Base-by-base conservation (phyloP, 1,284 basidiomycete genomes). In the Naganishia cerealis region DNA sequence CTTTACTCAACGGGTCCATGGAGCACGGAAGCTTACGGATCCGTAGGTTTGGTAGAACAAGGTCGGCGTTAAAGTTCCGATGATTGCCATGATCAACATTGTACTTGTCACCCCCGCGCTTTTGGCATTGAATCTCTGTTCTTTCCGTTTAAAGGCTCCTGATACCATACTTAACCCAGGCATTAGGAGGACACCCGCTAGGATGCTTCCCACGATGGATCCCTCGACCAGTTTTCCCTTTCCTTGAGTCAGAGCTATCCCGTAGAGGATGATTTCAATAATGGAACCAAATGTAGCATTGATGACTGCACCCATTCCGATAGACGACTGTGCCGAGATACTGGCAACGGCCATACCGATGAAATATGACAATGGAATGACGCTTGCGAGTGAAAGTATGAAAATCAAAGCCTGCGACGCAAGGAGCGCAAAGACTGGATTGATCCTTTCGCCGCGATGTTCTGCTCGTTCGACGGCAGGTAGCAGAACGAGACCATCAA, bases 71-170 rank as follows among this genome's bases (percentile, higher is more conserved):
- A 99, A 83, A 2, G 92, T 93, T 16, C 96, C 96, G 70, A 99
- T 97, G 78, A 99, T 94, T 7, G 96, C 96, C 95, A 99, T 99
- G 82, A 99, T 99, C 75, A 99, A 81, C 92, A 99, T 96, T 81
- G 97, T 97, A 76, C 93, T 96, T 0, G 96, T 99, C 13, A 99
- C 96, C 57, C 96, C 93, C 3, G 96, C 96, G 74, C 90, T 93
- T 82, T 93, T 94, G 13, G 96, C 95, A 77, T 99, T 99, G 84
- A 99, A 99, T 74, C 88, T 91, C 77, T 95, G 92, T 81, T 99
- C 96, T 82, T 99, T 99, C 75, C 90, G 84, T 76, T 88, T 85
- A 66, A 96, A 76, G 0, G 96, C 96, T 13, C 92, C 91, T n/a
- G 91, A 92, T 76, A 90, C 90, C 96, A 99, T 99, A 79, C 91